Percentiles rank a stretch among this genome's conserved stretches.
These are phyloP conservation scores for Didymella arachidicola DNA, from an alignment of 2,329 filamentous ascomycete species.

Conservation along the genomic window DNA sequence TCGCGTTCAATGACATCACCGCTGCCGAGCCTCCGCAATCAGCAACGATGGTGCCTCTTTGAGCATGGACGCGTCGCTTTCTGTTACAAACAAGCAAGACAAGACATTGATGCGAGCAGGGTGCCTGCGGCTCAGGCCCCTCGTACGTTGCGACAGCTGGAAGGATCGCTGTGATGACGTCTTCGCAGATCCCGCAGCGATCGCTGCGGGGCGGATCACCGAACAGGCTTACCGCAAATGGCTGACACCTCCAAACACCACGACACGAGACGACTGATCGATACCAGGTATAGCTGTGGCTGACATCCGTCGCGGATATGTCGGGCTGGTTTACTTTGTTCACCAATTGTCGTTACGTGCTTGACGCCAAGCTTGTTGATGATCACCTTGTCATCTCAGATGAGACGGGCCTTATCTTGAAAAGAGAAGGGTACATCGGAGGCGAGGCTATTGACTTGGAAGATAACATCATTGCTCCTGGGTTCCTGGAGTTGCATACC, in stretches of 20 bases:
- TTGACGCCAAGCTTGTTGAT: constrained; percentile 54
- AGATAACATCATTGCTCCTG: constrained; percentile 61
- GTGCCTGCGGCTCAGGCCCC: constrained; percentile 15
- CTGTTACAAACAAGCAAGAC: neutral
- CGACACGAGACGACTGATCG: constrained; percentile 4
- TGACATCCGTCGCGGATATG: constrained; percentile 34
- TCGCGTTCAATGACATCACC: constrained; percentile 30
- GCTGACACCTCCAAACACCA: constrained; percentile 14
- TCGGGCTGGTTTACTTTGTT: constrained; percentile 57
- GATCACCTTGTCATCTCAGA: constrained; percentile 57
- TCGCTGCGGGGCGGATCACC: constrained; percentile 19
- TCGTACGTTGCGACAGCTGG: constrained; percentile 16
- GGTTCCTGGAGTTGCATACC: constrained; percentile 64
- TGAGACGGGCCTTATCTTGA: constrained; percentile 54
- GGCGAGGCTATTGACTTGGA: constrained; percentile 58
- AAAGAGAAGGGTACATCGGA: constrained; percentile 54
- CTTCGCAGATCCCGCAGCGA: constrained; percentile 18
- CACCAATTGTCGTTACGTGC: constrained; percentile 56
- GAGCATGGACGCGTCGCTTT: neutral
- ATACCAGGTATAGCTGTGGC: constrained; percentile 12
- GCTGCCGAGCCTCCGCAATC: constrained; percentile 6
- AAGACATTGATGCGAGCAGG: constrained; percentile 11
- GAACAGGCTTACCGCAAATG: constrained; percentile 11
- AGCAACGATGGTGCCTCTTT: constrained; percentile 8
- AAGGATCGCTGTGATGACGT: constrained; percentile 30